Base-by-base conservation (phyloP, 768 basidiomycete genomes). In the Leucocoprinus sp. region DNA sequence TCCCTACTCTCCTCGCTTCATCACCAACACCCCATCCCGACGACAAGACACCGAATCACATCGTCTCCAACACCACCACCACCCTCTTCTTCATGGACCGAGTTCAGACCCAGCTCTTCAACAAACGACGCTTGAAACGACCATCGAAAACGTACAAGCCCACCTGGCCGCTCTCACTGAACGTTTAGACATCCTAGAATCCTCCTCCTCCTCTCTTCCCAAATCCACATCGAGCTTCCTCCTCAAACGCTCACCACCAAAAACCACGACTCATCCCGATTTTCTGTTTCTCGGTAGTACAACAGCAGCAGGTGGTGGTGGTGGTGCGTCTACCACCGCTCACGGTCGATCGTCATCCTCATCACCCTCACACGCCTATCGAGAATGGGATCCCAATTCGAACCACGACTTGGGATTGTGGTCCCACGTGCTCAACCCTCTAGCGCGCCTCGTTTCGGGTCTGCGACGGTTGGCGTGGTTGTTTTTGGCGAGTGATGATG, bases 331-430 rank as follows among this genome's bases (percentile, higher is more conserved):
- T n/a, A n/a, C n/a, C n/a, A n/a, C n/a, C n/a, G n/a, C n/a, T n/a
- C n/a, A n/a, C n/a, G n/a, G n/a, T 37, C 64, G 70, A n/a, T 64
- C 66, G 26, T 75, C 72, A 27, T 27, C 31, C 4, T 14, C 31
- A 31, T 14, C 9, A 7, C 72, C 73, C 4, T 55, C 27, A 8
- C 60, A 62, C n/a, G n/a, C n/a, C n/a, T n/a, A n/a, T n/a, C n/a
- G n/a, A n/a, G n/a, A n/a, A n/a, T n/a, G n/a, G n/a, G n/a, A n/a
- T n/a, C n/a, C n/a, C n/a, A n/a, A n/a, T n/a, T n/a, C n/a, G n/a
- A n/a, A n/a, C n/a, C n/a, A n/a, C 40, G 85, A 90, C 57, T 68
- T 90, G 58, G 89, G 89, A 37, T 74, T 90, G 68, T 92, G 89
- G 89, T 76, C 88, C 5, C 54, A 82, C 36, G 66, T 89, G 12